phyloP scores from a whole-genome alignment of 1,139 yeast species.

The Yamadazyma jaroonii region DNA sequence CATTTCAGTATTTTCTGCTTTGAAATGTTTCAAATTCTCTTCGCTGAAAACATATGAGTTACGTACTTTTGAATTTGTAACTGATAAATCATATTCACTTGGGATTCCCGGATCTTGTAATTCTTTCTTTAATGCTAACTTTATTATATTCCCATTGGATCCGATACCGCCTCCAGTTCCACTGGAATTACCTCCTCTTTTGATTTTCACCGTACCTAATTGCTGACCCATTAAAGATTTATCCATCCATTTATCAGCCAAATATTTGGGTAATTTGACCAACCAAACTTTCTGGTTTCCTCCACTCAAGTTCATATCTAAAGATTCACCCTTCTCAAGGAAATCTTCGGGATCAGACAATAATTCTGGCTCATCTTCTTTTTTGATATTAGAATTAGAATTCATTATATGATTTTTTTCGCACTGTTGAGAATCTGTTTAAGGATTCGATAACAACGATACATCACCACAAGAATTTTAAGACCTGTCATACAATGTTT shows the following conservation, averaged over 20 bases:
- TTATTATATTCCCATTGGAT: conserved; percentile 47
- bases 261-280: conserved; percentile 82
- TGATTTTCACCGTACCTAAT: conserved; percentile 78
- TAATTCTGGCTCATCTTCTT: conserved; percentile 27
- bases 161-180: conserved; percentile 27
- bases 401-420: neutral
- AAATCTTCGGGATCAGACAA: conserved; percentile 49
- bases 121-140: conserved; percentile 50
- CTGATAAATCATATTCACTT: conserved; percentile 74
- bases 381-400: conserved; percentile 8
- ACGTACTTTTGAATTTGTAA: conserved; percentile 74
- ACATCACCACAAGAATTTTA: no score
- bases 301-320: conserved; percentile 56
- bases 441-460: no score
- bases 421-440: neutral
- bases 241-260: conserved; percentile 80
- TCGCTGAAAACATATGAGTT: conserved; percentile 92
- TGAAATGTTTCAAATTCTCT: conserved; percentile 70
- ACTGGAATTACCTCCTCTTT: conserved; percentile 22
- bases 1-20: conserved; percentile 35
- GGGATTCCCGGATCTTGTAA: conserved; percentile 53
- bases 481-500: no score
- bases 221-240: conserved; percentile 68
- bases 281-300: conserved; percentile 81
- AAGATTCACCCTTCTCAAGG: conserved; percentile 53